Percentiles rank a stretch among this genome's conserved stretches.
Conservation (phyloP, 345 rosid genomes). For the Durio zibethinus region DNA sequence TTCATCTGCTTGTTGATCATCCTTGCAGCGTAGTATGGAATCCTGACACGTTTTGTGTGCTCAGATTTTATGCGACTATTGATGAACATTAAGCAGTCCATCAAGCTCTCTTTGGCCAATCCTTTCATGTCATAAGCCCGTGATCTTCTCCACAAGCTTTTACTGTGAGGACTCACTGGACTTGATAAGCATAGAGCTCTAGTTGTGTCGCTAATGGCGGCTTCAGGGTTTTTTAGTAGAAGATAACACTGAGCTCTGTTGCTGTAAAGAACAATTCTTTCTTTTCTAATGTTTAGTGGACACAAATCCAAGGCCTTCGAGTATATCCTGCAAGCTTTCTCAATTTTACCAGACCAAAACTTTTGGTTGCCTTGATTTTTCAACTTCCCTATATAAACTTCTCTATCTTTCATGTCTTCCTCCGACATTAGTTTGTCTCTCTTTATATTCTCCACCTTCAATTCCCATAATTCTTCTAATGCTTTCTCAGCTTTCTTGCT, state of each 20-base stretch:
- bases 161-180: slow-evolving; percentile 40
- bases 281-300: slow-evolving; percentile 45
- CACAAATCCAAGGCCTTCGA: slow-evolving; percentile 55
- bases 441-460: slow-evolving; percentile 68
- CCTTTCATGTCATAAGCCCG: slow-evolving; percentile 82
- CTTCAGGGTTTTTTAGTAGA: slow-evolving; percentile 47
- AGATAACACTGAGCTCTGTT: slow-evolving; percentile 77
- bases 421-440: slow-evolving; percentile 56
- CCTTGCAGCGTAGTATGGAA: slow-evolving; percentile 61
- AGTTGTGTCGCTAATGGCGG: slow-evolving; percentile 73
- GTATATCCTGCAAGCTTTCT: slow-evolving; percentile 44
- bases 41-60: slow-evolving; percentile 20
- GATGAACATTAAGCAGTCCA: slow-evolving; percentile 68
- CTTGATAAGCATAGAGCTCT: slow-evolving; percentile 62
- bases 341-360: slow-evolving; percentile 48
- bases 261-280: slow-evolving; percentile 68
- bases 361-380: slow-evolving; percentile 61
- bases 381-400: slow-evolving; percentile 36
- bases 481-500: slow-evolving; percentile 37
- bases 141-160: slow-evolving; percentile 91
- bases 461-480: slow-evolving; percentile 56
- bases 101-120: slow-evolving; percentile 63
- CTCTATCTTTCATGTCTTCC: slow-evolving; percentile 46
- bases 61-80: slow-evolving; percentile 32
- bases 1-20: slow-evolving; percentile 66